These are phyloP conservation scores for Diutina rugosa DNA, from an alignment of 1,139 yeast species.

Conservation along the genomic window DNA sequence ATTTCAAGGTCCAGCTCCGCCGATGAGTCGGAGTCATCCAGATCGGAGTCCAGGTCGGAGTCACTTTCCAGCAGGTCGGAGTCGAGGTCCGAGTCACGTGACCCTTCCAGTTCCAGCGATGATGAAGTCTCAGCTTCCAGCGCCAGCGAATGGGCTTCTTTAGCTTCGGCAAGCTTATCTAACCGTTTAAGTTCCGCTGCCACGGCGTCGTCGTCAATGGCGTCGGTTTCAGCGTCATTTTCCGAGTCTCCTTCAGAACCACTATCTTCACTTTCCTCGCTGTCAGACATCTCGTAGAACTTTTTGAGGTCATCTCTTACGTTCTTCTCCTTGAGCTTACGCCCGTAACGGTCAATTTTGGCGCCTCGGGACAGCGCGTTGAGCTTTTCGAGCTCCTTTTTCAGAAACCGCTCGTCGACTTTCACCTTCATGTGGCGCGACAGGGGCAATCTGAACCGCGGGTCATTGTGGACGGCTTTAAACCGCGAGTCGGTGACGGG, in stretches of 20 bases:
- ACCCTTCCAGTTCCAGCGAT: constrained; percentile 52
- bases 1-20: constrained; percentile 41
- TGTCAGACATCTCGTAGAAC: constrained; percentile 37
- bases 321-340: constrained; percentile 38
- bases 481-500: constrained; percentile 31
- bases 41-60: constrained; percentile 16
- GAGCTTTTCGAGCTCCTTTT: constrained; percentile 52
- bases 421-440: constrained; percentile 61
- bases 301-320: constrained; percentile 38
- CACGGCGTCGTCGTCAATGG: constrained; percentile 12
- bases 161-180: neutral
- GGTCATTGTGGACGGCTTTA: constrained; percentile 71
- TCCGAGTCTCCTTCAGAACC: constrained; percentile 6
- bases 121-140: constrained; percentile 27
- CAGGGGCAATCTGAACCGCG: constrained; percentile 71
- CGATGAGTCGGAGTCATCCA: constrained; percentile 19
- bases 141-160: neutral
- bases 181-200: constrained; percentile 2
- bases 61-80: constrained; percentile 10
- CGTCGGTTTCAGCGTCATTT: constrained; percentile 10
- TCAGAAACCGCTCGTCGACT: constrained; percentile 77
- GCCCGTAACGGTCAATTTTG: constrained; percentile 78
- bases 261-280: constrained; percentile 7
- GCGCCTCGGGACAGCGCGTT: constrained; percentile 40
- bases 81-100: constrained; percentile 8